Percentiles rank a stretch among this genome's conserved stretches.
Evolutionary conservation across 495 filamentous ascomycete species (phyloP).

Genomic region (Collariella sp.): DNA sequence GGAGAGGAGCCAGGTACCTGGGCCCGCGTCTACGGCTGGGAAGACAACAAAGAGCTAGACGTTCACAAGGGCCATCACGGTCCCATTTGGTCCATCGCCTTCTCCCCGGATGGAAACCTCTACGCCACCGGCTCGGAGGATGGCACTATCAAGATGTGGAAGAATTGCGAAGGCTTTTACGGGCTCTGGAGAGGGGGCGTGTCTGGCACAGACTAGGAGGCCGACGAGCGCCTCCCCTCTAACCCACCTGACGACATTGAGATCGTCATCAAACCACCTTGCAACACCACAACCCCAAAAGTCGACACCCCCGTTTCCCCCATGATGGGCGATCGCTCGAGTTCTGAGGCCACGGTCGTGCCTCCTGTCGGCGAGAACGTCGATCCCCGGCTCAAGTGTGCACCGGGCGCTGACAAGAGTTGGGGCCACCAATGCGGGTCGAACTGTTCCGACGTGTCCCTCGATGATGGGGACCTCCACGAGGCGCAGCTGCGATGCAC

Average conservation of each 20-base stretch:
- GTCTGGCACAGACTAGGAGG: slow-evolving; percentile 28
- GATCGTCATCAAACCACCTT: slow-evolving; percentile 1
- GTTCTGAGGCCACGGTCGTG: slow-evolving; percentile 6
- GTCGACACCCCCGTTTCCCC: too few species aligned
- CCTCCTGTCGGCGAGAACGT: not conserved
- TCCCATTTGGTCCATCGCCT: slow-evolving; percentile 88
- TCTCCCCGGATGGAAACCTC: slow-evolving; percentile 88
- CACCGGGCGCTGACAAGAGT: slow-evolving; percentile 5
- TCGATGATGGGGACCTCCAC: not conserved
- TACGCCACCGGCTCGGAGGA: slow-evolving; percentile 97
- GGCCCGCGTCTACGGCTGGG: slow-evolving; percentile 85
- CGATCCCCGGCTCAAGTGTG: slow-evolving; percentile 10
- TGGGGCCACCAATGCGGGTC: not conserved
- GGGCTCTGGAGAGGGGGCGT: slow-evolving; percentile 43
- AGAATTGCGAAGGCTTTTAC: slow-evolving; percentile 50
- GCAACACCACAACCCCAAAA: not conserved
- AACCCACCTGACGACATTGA: slow-evolving; percentile 14
- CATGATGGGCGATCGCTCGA: slow-evolving; percentile 1
- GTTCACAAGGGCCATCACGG: slow-evolving; percentile 96
- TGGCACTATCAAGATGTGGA: slow-evolving; percentile 88
- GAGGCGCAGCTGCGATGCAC: not conserved
- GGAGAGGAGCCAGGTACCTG: slow-evolving; percentile 86
- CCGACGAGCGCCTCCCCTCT: slow-evolving; percentile 7
- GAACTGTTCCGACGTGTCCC: not conserved
- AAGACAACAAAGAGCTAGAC: slow-evolving; percentile 72